Evolutionary conservation across 2,329 filamentous ascomycete species (phyloP).

Genomic region (Paradendryphiella salina): DNA sequence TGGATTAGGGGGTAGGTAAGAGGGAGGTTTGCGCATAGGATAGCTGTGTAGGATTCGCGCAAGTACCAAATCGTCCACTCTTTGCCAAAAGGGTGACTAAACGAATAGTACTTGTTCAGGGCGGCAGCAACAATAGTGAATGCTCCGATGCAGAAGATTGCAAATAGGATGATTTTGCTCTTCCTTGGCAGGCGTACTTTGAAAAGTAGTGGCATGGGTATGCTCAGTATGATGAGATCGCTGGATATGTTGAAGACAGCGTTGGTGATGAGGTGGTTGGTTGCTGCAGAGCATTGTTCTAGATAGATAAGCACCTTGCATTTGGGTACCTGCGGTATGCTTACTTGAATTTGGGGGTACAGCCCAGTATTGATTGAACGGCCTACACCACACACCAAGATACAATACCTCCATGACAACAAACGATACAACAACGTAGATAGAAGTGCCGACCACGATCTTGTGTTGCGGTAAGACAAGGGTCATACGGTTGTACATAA

Average conservation of each 20-base stretch:
- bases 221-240: slow-evolving; percentile 52
- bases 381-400: slow-evolving; percentile 60
- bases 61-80: slow-evolving; percentile 64
- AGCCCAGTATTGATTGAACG: slow-evolving; percentile 58
- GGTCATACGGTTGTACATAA: slow-evolving; percentile 59
- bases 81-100: slow-evolving; percentile 59
- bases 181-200: slow-evolving; percentile 49
- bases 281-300: slow-evolving; percentile 51
- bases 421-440: slow-evolving; percentile 53
- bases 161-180: slow-evolving; percentile 59
- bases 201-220: slow-evolving; percentile 54
- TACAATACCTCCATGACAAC: slow-evolving; percentile 54
- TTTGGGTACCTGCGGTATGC: background rate
- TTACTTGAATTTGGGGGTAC: slow-evolving; percentile 49
- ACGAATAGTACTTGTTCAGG: slow-evolving; percentile 65
- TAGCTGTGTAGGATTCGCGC: slow-evolving; percentile 61
- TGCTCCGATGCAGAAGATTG: slow-evolving; percentile 60
- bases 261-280: slow-evolving; percentile 48
- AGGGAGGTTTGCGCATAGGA: slow-evolving; percentile 64
- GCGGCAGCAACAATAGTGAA: slow-evolving; percentile 59
- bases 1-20: slow-evolving; percentile 63
- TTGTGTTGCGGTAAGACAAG: slow-evolving; percentile 34
- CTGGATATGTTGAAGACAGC: slow-evolving; percentile 52
- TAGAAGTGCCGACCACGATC: slow-evolving; percentile 49
- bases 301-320: slow-evolving; percentile 2